phyloP scores from a whole-genome alignment of 2,329 filamentous ascomycete species.

The Ilyonectria sp. region DNA sequence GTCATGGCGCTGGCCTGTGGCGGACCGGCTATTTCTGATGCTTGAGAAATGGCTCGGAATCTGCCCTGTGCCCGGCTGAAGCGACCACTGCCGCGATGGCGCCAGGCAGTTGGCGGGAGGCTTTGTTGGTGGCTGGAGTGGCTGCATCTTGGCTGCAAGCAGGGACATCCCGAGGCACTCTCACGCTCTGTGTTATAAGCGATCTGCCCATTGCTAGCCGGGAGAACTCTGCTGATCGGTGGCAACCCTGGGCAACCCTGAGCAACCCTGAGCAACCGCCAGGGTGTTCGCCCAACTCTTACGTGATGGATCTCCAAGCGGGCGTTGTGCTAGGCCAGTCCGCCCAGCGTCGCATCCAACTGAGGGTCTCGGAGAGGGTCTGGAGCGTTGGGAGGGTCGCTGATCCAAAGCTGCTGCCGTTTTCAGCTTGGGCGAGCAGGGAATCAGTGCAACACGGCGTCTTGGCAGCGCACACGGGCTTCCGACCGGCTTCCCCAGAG shows the following conservation, averaged over 20 bases:
- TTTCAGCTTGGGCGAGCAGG: conserved; percentile 38
- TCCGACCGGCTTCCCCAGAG: neutral
- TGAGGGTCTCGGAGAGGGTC: neutral
- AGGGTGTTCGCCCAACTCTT: conserved; percentile 32
- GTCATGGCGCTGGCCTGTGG: neutral
- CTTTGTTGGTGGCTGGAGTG: neutral
- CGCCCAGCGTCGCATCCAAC: conserved; percentile 34
- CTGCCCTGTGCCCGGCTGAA: neutral
- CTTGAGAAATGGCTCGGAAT: neutral
- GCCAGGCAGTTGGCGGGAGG: neutral
- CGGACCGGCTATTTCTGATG: too few species aligned
- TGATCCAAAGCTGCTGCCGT: conserved; percentile 33
- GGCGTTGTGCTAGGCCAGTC: conserved; percentile 20
- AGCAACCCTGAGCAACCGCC: neutral
- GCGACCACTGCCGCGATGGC: neutral
- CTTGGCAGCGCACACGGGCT: conserved; percentile 15
- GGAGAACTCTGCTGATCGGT: conserved; percentile 29
- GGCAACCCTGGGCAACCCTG: conserved; percentile 7
- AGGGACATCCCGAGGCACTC: neutral
- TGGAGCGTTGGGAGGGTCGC: neutral
- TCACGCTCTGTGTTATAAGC: neutral
- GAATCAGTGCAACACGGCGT: conserved; percentile 19
- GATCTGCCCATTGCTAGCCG: too few species aligned
- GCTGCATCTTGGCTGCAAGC: neutral
- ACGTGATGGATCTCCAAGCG: conserved; percentile 42